These are phyloP conservation scores for Hippophae rhamnoides DNA, from an alignment of 306 rosid species.

Conservation along the genomic window DNA sequence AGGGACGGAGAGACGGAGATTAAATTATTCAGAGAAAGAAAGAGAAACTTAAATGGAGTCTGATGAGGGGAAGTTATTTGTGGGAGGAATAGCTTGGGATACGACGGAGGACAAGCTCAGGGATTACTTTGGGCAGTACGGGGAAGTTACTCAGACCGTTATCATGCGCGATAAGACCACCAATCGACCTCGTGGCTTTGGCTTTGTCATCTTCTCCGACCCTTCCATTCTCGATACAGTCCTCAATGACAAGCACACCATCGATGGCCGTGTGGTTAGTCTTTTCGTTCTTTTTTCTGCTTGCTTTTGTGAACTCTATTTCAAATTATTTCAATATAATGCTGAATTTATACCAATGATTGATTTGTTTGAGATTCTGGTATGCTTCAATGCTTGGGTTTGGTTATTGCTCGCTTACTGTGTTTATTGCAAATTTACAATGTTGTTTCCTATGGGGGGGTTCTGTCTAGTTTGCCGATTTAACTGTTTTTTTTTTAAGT, in stretches of 20 bases:
- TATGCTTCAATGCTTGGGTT: no score
- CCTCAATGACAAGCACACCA: conserved; percentile 47
- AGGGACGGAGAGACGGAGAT: not conserved
- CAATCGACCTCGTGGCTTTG: conserved; percentile 50
- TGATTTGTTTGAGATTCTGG: no score
- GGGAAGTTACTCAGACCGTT: conserved; percentile 41
- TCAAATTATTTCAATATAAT: not conserved
- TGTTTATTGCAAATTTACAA: no score
- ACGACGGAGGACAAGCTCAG: conserved; percentile 47
- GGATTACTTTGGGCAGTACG: conserved; percentile 43
- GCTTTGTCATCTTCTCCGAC: conserved; percentile 52
- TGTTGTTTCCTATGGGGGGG: no score
- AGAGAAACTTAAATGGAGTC: conserved; percentile 29
- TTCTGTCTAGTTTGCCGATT: no score
- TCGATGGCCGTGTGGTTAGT: conserved; percentile 46
- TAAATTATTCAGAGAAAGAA: not conserved
- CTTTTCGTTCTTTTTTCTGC: not conserved
- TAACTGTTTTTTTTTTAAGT: no score
- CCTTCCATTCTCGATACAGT: conserved; percentile 44
- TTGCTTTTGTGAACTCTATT: conserved; percentile 15
- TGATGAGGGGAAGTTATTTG: conserved; percentile 52
- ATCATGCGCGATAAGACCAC: conserved; percentile 60
- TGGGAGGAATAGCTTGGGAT: conserved; percentile 63
- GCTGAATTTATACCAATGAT: no score
- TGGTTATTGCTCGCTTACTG: no score